phyloP scores from a whole-genome alignment of 495 filamentous ascomycete genomes.

The Coniosporium apollinis region DNA sequence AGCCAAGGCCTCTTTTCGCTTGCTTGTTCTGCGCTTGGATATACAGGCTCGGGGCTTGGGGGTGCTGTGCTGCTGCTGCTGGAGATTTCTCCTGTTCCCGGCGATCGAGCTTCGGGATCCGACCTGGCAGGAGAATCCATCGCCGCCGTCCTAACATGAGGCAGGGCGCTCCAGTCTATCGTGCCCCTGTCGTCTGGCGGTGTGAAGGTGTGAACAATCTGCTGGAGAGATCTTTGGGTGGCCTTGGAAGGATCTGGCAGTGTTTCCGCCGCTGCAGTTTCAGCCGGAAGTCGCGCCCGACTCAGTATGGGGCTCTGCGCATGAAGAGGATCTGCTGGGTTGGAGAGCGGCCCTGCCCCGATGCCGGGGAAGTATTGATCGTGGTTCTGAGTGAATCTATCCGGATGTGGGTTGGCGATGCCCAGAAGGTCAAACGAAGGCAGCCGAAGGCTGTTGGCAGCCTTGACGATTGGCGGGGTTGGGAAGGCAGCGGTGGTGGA shows the following conservation, averaged over 20 bases:
- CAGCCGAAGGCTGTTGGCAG: constrained; percentile 15
- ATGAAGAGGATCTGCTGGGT: constrained; percentile 13
- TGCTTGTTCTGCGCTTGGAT: constrained; percentile 2
- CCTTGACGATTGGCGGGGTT: constrained; percentile 8
- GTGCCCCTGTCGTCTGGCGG: constrained; percentile 17
- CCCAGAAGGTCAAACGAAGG: constrained; percentile 23
- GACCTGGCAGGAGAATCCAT: constrained; percentile 15
- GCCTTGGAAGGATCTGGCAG: constrained; percentile 1
- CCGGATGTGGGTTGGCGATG: constrained; percentile 22
- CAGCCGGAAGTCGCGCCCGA: neutral
- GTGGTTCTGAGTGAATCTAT: constrained; percentile 9
- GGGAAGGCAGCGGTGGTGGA: constrained; percentile 6
- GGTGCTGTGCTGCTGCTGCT: neutral
- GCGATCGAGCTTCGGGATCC: constrained; percentile 9
- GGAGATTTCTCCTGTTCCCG: neutral
- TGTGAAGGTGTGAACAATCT: constrained; percentile 15
- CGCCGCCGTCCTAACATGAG: constrained; percentile 10
- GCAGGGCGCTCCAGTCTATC: constrained; percentile 12
- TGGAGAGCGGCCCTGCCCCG: constrained; percentile 12
- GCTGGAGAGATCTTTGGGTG: constrained; percentile 4
- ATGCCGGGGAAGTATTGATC: constrained; percentile 3
- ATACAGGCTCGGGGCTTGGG: neutral
- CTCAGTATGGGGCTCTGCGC: constrained; percentile 5
- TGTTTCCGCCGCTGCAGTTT: neutral
- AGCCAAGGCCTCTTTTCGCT: neutral